Evolutionary conservation across 352 stramenopile genomes (phyloP), one percentile per base, ranked within the genome.

Genomic region (Phytophthora sp.): DNA sequence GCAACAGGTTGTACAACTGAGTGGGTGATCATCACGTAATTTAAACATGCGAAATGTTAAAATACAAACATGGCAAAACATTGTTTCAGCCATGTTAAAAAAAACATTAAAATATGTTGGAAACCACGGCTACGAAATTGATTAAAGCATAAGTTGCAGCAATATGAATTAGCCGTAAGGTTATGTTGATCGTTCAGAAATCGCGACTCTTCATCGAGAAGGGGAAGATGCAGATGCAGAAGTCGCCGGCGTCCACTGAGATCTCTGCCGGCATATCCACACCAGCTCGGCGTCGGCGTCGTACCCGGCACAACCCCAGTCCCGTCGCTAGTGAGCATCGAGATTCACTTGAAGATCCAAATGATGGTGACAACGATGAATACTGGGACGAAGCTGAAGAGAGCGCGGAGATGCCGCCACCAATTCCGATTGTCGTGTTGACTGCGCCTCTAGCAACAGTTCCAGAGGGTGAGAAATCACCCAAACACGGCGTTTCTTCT

Each of bases 291-390:
- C 53, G 21, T 46, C 66, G 61, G 7, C 66, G 66, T 36, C 61
- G 66, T 12, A 71, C 66, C 15, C 52, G 66, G 11, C 54, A 58
- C 26, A 50, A 54, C 4, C 23, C 60, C 27, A 46, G 38, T 53
- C 41, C 52, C 7, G 30, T 49, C 5, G 29, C 42, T 9, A 39
- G 41, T 1, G n/a, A 39, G 23, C 42, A 52, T 31, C 38, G 39
- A 13, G 47, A 66, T 30, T 60, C 52, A 12, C 20, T 66, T 1
- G 59, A 71, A 21, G 63, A 73, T 52, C 57, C 53, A 8, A 73
- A 69, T 42, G 51, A 76, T 47, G 63, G 56, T 4, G 52, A 76
- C 47, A 49, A 68, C 13, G 52, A 73, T 20, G 44, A 69, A 33
- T 24, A 62, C 24, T 63, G 54, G 18, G 60, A 63, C 27, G 57